Evolutionary conservation across 2,329 filamentous ascomycete species (phyloP).

Genomic region (Paecilomyces sp.): DNA sequence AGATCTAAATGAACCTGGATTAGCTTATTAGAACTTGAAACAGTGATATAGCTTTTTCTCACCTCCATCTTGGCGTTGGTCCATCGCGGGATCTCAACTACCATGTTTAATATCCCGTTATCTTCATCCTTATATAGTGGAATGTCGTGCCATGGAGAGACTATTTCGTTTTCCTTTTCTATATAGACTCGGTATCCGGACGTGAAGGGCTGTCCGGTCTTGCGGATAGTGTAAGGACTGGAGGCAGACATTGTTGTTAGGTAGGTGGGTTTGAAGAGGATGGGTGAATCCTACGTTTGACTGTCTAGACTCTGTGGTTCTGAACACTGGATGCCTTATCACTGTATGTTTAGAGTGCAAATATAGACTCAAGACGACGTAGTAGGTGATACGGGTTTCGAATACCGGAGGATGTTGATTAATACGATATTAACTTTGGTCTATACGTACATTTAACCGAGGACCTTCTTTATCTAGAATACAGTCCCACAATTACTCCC

Average conservation of each 20-base stretch:
- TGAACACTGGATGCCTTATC: background rate
- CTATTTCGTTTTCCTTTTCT: conserved; percentile 76
- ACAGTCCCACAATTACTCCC: background rate
- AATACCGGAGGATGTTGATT: background rate
- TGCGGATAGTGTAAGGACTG: conserved; percentile 51
- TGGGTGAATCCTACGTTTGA: no score
- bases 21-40: background rate
- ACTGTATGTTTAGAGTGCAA: background rate
- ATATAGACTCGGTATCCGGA: conserved; percentile 87
- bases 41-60: conserved; percentile 26
- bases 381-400: background rate
- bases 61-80: conserved; percentile 94
- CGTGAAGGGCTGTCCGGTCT: conserved; percentile 73
- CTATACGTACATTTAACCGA: no score
- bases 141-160: conserved; percentile 88
- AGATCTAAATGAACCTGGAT: conserved; percentile 54
- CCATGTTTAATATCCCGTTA: conserved; percentile 85
- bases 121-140: conserved; percentile 83
- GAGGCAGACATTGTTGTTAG: conserved; percentile 12
- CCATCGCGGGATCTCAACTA: conserved; percentile 92
- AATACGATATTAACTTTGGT: no score
- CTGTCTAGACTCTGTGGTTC: background rate
- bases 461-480: background rate
- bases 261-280: background rate
- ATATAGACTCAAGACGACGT: background rate